Percentiles rank a stretch among this genome's conserved stretches.
phyloP scores from a whole-genome alignment of 805 yeast species.

The Lipomyces sp. region DNA sequence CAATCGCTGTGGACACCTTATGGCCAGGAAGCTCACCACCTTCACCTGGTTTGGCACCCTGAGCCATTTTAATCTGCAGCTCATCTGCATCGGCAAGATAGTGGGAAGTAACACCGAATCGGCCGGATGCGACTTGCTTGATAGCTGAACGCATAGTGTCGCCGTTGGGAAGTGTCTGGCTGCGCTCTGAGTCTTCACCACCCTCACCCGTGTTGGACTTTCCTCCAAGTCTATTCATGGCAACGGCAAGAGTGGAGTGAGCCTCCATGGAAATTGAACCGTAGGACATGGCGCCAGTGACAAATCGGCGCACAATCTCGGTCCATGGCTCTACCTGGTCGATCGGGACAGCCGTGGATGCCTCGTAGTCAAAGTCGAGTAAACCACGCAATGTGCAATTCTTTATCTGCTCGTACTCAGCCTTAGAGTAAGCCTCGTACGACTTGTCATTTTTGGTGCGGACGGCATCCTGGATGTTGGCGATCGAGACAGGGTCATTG shows the following conservation, averaged over 20 bases:
- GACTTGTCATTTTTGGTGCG: constrained; percentile 94
- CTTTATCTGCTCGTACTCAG: constrained; percentile 88
- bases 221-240: constrained; percentile 97
- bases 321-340: constrained; percentile 99
- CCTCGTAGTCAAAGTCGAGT: constrained; percentile 83
- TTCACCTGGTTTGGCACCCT: constrained; percentile 99
- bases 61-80: constrained; percentile 97
- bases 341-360: constrained; percentile 76
- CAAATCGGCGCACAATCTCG: constrained; percentile 94
- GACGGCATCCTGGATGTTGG: constrained; percentile 96
- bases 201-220: constrained; percentile 99
- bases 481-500: constrained; percentile 93
- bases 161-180: constrained; percentile 78
- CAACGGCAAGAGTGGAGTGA: constrained; percentile 95
- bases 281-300: constrained; percentile 99
- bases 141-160: constrained; percentile 99
- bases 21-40: constrained; percentile 98
- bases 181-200: constrained; percentile 96
- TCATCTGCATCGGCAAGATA: constrained; percentile 96
- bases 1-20: constrained; percentile 86
- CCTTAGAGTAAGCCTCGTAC: constrained; percentile 84
- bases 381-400: constrained; percentile 94
- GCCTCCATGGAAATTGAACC: constrained; percentile 99
- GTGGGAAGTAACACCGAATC: constrained; percentile 96
- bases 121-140: constrained; percentile 96